A percentile compares a stretch with the other conserved stretches of the same genome.
Evolutionary conservation across 768 basidiomycete genomes (phyloP).

Genomic region (Lyophyllum decastes): DNA sequence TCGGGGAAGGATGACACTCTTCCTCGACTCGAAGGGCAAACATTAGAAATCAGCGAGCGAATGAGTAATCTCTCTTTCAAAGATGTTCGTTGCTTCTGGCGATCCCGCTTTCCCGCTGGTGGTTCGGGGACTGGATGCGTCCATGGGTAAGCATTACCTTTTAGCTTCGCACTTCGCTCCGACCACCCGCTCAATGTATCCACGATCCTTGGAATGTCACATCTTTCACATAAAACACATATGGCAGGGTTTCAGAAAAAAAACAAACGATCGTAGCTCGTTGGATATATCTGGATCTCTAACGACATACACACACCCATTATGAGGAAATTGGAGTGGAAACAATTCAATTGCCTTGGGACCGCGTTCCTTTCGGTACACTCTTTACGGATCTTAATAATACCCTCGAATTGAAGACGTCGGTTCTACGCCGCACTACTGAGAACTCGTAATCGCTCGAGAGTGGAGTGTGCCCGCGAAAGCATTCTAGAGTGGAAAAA

Average conservation of each 20-base stretch:
- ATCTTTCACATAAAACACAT: not conserved
- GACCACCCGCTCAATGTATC: not conserved
- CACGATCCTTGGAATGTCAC: not conserved
- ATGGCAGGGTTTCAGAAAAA: not conserved
- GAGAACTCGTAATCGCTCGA: not conserved
- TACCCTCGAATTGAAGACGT: not conserved
- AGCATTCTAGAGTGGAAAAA: not conserved
- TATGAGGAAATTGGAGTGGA: not conserved
- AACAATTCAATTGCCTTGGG: not conserved
- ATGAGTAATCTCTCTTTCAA: not conserved
- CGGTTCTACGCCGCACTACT: not conserved
- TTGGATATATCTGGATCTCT: not conserved
- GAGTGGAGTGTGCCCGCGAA: not conserved
- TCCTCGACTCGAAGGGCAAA: not conserved
- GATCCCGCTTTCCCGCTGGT: not conserved
- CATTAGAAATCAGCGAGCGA: not conserved
- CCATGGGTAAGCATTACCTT: not conserved
- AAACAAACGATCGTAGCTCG: not conserved
- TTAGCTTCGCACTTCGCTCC: not conserved
- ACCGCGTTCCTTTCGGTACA: slow-evolving; percentile 25
- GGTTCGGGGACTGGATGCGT: not conserved
- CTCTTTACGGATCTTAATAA: slow-evolving; percentile 17
- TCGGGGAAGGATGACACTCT: not conserved
- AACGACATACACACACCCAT: not conserved
- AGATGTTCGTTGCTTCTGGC: not conserved